Evolutionary conservation across 1,284 basidiomycete species (phyloP).

Genomic region (Heliocybe sulcata): DNA sequence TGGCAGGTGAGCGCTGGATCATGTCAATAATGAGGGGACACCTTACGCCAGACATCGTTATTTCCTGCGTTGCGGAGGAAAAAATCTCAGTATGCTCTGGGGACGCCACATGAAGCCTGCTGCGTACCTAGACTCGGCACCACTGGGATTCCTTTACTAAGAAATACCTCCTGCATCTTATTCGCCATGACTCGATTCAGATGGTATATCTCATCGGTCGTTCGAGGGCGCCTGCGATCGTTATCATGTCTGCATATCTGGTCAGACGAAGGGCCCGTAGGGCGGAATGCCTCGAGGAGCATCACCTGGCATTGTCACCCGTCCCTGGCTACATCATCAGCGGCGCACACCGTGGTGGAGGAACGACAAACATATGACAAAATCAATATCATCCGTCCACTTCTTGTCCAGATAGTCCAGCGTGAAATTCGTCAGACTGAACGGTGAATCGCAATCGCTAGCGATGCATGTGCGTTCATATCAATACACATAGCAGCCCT

Average conservation of each 20-base stretch:
- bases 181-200: conserved; percentile 65
- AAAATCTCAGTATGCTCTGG: conserved; percentile 6
- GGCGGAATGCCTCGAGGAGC: neutral
- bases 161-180: conserved; percentile 69
- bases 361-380: conserved; percentile 63
- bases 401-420: conserved; percentile 77
- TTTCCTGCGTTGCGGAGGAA: conserved; percentile 44
- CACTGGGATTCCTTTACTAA: conserved; percentile 67
- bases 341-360: conserved; percentile 5
- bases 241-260: conserved; percentile 72
- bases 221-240: conserved; percentile 75
- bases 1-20: conserved; percentile 3
- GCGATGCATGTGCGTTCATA: conserved; percentile 3
- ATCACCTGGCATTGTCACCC: conserved; percentile 83
- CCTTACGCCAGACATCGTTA: conserved; percentile 85
- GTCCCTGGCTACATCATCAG: conserved; percentile 52
- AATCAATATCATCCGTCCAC: conserved; percentile 84
- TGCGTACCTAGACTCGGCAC: conserved; percentile 74
- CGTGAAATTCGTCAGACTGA: conserved; percentile 72
- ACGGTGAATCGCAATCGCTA: conserved; percentile 85
- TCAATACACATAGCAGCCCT: neutral
- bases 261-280: neutral
- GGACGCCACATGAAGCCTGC: conserved; percentile 5
- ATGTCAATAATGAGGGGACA: neutral
- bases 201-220: conserved; percentile 74